Evolutionary conservation across 2,329 filamentous ascomycete genomes (phyloP).

Genomic region (Cladosporium sp.): DNA sequence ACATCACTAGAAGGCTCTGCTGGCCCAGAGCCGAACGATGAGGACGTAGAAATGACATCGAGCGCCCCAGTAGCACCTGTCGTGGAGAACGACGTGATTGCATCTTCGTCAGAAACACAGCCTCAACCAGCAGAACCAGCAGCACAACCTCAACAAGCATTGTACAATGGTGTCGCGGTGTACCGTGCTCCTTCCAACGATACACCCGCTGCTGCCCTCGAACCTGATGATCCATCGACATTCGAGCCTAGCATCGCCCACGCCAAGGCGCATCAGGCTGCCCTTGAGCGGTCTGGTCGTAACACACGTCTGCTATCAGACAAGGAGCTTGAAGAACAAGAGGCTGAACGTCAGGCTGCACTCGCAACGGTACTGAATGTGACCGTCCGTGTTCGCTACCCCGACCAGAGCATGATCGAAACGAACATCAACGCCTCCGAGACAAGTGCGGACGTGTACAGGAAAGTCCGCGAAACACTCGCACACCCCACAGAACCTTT

Average conservation of each 20-base stretch:
- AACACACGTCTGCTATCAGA: slow-evolving; percentile 83
- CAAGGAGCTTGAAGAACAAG: slow-evolving; percentile 73
- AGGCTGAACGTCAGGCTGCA: slow-evolving; percentile 65
- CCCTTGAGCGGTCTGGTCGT: slow-evolving; percentile 61
- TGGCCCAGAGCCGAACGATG: slow-evolving; percentile 31
- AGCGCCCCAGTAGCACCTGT: slow-evolving; percentile 24
- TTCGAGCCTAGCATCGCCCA: slow-evolving; percentile 76
- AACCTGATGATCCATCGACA: slow-evolving; percentile 69
- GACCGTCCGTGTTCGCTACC: slow-evolving; percentile 79
- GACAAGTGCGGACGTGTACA: slow-evolving; percentile 72
- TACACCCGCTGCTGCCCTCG: slow-evolving; percentile 71
- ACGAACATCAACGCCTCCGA: slow-evolving; percentile 69
- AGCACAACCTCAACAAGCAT: slow-evolving; percentile 9
- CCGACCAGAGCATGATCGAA: slow-evolving; percentile 78
- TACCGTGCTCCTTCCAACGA: slow-evolving; percentile 75
- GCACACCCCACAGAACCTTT: slow-evolving; percentile 65
- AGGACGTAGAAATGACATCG: slow-evolving; percentile 23
- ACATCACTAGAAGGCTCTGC: slow-evolving; percentile 28
- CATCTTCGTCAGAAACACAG: slow-evolving; percentile 33
- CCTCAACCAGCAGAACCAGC: slow-evolving; percentile 18
- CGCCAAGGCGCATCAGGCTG: slow-evolving; percentile 72
- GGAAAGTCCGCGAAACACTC: slow-evolving; percentile 73
- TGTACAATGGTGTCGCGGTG: slow-evolving; percentile 47
- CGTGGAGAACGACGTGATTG: slow-evolving; percentile 33
- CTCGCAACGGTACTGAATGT: slow-evolving; percentile 68